phyloP scores from a whole-genome alignment of 2,329 filamentous ascomycete genomes.

The Orbilia quercus region DNA sequence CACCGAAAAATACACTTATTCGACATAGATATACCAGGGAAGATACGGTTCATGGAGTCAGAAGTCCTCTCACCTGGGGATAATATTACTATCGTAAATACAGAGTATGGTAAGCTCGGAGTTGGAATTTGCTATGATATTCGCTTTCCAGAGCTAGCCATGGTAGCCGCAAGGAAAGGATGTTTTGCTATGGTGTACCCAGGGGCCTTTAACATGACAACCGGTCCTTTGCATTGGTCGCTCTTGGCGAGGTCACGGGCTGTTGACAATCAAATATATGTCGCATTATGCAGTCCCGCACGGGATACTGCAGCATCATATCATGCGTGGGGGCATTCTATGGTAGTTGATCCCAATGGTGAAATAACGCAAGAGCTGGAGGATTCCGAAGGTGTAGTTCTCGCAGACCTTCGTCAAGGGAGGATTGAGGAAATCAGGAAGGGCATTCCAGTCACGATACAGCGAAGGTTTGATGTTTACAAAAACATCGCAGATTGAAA shows the following conservation, averaged over 20 bases:
- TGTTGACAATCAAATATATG: constrained; percentile 93
- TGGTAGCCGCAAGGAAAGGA: constrained; percentile 84
- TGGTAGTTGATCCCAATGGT: constrained; percentile 89
- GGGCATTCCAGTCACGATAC: constrained; percentile 83
- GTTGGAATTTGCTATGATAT: constrained; percentile 98
- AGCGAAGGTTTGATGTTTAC: constrained; percentile 95
- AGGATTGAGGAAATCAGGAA: constrained; percentile 80
- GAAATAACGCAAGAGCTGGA: constrained; percentile 81
- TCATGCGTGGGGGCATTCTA: constrained; percentile 89
- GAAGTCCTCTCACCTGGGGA: constrained; percentile 88
- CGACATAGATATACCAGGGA: constrained; percentile 96
- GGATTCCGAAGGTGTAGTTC: constrained; percentile 79
- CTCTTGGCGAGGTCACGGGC: constrained; percentile 84
- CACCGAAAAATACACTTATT: constrained; percentile 97
- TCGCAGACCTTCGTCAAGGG: constrained; percentile 75
- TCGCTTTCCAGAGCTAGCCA: constrained; percentile 93
- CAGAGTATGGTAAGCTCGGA: constrained; percentile 86
- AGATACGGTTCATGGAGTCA: constrained; percentile 89
- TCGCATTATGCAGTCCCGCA: constrained; percentile 90
- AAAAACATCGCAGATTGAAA: constrained; percentile 76
- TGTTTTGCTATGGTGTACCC: constrained; percentile 91
- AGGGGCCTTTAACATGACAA: constrained; percentile 96
- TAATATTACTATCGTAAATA: constrained; percentile 85
- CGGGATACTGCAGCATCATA: constrained; percentile 81
- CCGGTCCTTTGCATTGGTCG: constrained; percentile 90